Percentiles rank a stretch among this genome's conserved stretches.
These are phyloP conservation scores for Barnettozyma sucrosica DNA, from an alignment of 805 yeast species.

Conservation along the genomic window DNA sequence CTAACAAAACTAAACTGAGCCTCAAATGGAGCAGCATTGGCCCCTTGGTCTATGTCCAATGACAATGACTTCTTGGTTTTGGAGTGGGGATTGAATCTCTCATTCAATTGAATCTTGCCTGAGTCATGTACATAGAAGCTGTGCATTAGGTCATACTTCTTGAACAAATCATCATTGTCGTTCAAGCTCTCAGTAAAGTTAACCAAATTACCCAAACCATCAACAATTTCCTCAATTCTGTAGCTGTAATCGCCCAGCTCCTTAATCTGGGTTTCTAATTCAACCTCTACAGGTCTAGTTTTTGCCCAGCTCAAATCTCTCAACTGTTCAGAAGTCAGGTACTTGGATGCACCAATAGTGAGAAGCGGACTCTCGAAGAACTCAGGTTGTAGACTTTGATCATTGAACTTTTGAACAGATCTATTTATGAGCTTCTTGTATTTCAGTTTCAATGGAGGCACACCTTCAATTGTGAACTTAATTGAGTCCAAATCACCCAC, in stretches of 20 bases:
- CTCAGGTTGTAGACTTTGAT: constrained; percentile 46
- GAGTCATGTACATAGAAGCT: constrained; percentile 49
- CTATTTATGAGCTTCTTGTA: constrained; percentile 44
- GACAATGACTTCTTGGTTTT: constrained; percentile 34
- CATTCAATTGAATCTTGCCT: constrained; percentile 45
- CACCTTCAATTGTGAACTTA: constrained; percentile 57
- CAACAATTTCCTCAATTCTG: constrained; percentile 51
- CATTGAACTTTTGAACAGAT: constrained; percentile 30
- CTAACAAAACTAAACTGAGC: constrained; percentile 29
- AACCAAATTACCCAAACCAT: constrained; percentile 60
- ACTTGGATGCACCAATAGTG: constrained; percentile 25
- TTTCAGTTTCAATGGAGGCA: constrained; percentile 64
- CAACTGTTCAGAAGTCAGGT: constrained; percentile 30
- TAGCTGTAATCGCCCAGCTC: constrained; percentile 51
- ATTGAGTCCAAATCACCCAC: constrained; percentile 51
- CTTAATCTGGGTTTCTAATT: constrained; percentile 36
- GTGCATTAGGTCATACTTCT: constrained; percentile 34
- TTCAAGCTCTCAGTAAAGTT: constrained; percentile 31
- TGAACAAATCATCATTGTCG: constrained; percentile 24
- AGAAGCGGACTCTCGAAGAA: constrained; percentile 45
- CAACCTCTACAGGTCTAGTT: constrained; percentile 37
- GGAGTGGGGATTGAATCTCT: constrained; percentile 30
- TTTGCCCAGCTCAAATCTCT: constrained; percentile 38
- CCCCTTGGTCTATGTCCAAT: constrained; percentile 28
- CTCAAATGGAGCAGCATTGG: constrained; percentile 29